phyloP scores from a whole-genome alignment of 2,329 filamentous ascomycete species.

The Sporothrix protearum region DNA sequence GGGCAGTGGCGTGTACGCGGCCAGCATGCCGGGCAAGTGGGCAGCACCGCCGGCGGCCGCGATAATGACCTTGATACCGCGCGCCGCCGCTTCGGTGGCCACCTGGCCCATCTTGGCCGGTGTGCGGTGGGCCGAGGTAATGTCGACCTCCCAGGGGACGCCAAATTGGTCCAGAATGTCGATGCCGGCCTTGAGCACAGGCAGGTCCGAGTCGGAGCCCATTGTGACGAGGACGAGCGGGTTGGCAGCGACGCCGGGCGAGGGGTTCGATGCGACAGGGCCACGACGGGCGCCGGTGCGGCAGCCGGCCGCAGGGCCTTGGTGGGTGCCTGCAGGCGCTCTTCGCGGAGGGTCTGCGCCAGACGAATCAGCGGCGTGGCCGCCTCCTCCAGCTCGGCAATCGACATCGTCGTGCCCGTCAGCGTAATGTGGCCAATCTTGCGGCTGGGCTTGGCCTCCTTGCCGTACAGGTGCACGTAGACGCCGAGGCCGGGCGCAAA shows the following conservation, averaged over 20 bases:
- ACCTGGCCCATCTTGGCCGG: constrained; percentile 66
- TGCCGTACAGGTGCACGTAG: constrained; percentile 85
- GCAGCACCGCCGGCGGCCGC: constrained; percentile 73
- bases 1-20: constrained; percentile 66
- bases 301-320: constrained; percentile 37
- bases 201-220: constrained; percentile 77
- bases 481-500: constrained; percentile 44
- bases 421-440: constrained; percentile 96
- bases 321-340: constrained; percentile 45
- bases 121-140: constrained; percentile 77
- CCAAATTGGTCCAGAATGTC: constrained; percentile 64
- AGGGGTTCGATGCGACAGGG: not conserved
- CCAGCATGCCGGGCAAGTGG: constrained; percentile 70
- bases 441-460: constrained; percentile 77
- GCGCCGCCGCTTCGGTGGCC: constrained; percentile 58
- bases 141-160: constrained; percentile 69
- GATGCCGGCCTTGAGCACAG: constrained; percentile 62
- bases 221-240: constrained; percentile 74
- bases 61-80: constrained; percentile 70
- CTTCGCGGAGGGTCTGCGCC: constrained; percentile 57
- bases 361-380: constrained; percentile 66
- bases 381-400: constrained; percentile 56
- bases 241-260: constrained; percentile 30
- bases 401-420: constrained; percentile 60
- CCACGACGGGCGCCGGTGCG: not conserved